Evolutionary conservation across 352 stramenopile species (phyloP).

Genomic region (Phytophthora uliginosa): DNA sequence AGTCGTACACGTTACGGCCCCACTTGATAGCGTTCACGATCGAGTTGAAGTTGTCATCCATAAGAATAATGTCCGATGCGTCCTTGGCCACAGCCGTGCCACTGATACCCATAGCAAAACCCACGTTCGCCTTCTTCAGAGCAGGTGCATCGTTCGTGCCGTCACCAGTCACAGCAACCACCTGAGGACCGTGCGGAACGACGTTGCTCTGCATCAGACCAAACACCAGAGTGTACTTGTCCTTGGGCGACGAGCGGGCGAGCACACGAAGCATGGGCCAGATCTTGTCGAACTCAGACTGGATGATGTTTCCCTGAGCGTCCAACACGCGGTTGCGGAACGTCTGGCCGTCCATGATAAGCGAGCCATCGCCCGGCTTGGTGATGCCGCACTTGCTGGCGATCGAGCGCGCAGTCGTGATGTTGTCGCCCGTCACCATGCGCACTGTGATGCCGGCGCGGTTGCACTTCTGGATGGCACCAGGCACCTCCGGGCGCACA

Average conservation of each 20-base stretch:
- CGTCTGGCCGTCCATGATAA: conserved; percentile 69
- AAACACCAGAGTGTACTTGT: conserved; percentile 77
- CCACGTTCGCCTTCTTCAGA: conserved; percentile 96
- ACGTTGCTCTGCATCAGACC: conserved; percentile 72
- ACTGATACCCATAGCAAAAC: conserved; percentile 94
- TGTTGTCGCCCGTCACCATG: conserved; percentile 73
- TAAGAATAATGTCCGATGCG: conserved; percentile 96
- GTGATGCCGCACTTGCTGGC: conserved; percentile 65
- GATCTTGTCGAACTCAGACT: conserved; percentile 76
- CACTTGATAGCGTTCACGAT: conserved; percentile 97
- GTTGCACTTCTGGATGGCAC: conserved; percentile 53
- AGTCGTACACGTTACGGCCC: conserved; percentile 96
- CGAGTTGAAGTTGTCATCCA: conserved; percentile 97
- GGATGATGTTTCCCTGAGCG: conserved; percentile 62
- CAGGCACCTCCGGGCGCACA: conserved; percentile 56
- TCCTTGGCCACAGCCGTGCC: conserved; percentile 96
- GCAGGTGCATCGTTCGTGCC: conserved; percentile 97
- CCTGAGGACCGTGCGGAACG: conserved; percentile 70
- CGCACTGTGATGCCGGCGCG: conserved; percentile 63
- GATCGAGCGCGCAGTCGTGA: conserved; percentile 62
- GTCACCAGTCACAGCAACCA: conserved; percentile 97
- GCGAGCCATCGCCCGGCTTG: conserved; percentile 49
- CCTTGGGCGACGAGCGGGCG: conserved; percentile 69
- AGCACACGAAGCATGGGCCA: conserved; percentile 76
- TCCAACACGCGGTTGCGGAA: conserved; percentile 67